Conservation (phyloP, 345 rosid species). For the Nasturtium officinale region DNA sequence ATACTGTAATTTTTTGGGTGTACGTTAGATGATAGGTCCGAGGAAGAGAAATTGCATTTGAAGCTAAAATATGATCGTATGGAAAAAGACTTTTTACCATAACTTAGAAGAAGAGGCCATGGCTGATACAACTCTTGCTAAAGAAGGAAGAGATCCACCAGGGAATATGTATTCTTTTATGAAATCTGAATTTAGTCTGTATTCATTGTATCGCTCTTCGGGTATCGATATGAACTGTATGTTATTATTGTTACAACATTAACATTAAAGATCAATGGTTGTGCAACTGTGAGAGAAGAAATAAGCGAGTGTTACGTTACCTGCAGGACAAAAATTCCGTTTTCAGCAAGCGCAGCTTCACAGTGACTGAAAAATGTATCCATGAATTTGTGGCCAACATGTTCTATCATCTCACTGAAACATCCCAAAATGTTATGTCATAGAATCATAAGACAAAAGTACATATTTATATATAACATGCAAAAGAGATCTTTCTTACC, state of each 20-base stretch:
- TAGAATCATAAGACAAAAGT: not conserved
- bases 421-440: not conserved
- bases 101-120: slow-evolving; percentile 76
- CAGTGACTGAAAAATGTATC: slow-evolving; percentile 68
- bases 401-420: slow-evolving; percentile 81
- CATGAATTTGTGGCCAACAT: slow-evolving; percentile 81
- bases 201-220: slow-evolving; percentile 64
- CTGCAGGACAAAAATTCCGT: slow-evolving; percentile 77
- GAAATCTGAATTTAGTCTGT: slow-evolving; percentile 75
- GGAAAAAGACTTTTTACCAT: slow-evolving; percentile 52
- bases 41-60: not conserved
- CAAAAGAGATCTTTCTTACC: slow-evolving; percentile 46
- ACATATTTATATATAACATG: not conserved
- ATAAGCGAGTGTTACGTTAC: slow-evolving; percentile 41
- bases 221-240: slow-evolving; percentile 82
- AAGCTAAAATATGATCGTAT: not conserved
- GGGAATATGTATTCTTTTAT: slow-evolving; percentile 94
- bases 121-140: slow-evolving; percentile 73
- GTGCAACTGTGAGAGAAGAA: not conserved
- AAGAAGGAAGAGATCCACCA: slow-evolving; percentile 79
- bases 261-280: not conserved
- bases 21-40: not conserved
- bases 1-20: slow-evolving; percentile 50
- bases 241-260: not conserved
- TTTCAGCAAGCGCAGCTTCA: slow-evolving; percentile 66